phyloP scores from a whole-genome alignment of 768 basidiomycete genomes.

The Suillus discolor region DNA sequence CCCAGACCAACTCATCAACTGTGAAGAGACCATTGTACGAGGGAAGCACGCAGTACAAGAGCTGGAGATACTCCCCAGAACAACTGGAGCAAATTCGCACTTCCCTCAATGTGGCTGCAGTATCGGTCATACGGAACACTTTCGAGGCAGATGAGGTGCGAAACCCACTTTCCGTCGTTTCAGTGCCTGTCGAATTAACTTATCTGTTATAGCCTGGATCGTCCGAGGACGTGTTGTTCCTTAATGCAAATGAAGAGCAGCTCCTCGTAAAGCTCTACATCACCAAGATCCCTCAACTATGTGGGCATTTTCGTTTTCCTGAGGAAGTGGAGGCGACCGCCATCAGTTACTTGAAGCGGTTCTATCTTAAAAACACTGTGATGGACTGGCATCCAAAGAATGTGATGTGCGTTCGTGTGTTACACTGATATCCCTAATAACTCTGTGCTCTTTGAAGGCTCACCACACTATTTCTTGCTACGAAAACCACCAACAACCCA shows the following conservation, averaged over 20 bases:
- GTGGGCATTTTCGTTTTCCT: constrained; percentile 82
- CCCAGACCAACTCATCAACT: not conserved
- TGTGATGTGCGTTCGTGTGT: constrained; percentile 75
- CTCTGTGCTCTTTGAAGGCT: constrained; percentile 56
- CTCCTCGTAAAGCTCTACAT: constrained; percentile 88
- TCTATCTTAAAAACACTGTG: constrained; percentile 96
- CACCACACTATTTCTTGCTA: constrained; percentile 91
- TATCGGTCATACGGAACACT: constrained; percentile 73
- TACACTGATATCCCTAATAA: constrained; percentile 3
- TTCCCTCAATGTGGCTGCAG: constrained; percentile 74
- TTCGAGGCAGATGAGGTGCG: constrained; percentile 80
- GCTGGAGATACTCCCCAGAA: constrained; percentile 87
- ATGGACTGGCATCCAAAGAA: constrained; percentile 99
- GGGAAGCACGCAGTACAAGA: constrained; percentile 76
- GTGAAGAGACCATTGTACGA: constrained; percentile 59
- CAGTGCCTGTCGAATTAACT: constrained; percentile 20
- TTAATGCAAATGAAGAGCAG: constrained; percentile 81
- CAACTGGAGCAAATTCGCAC: constrained; percentile 61
- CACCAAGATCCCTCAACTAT: constrained; percentile 83
- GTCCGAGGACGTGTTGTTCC: constrained; percentile 70
- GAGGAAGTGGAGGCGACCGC: constrained; percentile 95
- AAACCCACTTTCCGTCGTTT: not conserved
- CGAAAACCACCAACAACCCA: constrained; percentile 96
- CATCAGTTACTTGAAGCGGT: constrained; percentile 89
- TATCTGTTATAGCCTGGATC: constrained; percentile 60